Conservation (phyloP, 495 filamentous ascomycete species). For the Aspergillus affinis region DNA sequence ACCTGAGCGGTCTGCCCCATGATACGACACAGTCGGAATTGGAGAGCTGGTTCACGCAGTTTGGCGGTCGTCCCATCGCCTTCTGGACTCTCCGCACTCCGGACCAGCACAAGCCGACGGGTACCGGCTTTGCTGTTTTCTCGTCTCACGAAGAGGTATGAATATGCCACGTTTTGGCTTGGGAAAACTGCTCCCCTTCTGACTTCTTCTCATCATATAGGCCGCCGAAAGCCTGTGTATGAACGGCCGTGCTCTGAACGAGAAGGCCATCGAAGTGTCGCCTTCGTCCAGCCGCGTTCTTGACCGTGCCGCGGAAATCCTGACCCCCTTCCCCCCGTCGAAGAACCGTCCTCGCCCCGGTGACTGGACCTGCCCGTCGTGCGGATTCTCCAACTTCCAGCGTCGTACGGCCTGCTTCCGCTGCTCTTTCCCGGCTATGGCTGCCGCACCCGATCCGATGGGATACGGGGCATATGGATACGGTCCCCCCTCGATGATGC, state of each 20-base stretch:
- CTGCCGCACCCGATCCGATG: constrained; percentile 70
- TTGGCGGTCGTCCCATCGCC: constrained; percentile 95
- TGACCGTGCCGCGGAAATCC: constrained; percentile 89
- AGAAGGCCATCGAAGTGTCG: constrained; percentile 98
- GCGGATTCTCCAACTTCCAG: constrained; percentile 82
- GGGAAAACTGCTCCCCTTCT: neutral
- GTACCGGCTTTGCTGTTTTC: constrained; percentile 95
- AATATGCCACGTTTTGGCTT: constrained; percentile 16
- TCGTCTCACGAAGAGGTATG: constrained; percentile 98
- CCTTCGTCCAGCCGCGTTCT: constrained; percentile 94
- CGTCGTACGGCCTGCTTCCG: constrained; percentile 97
- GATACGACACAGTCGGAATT: constrained; percentile 98
- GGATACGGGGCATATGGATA: constrained; percentile 74
- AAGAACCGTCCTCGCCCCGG: constrained; percentile 97
- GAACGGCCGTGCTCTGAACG: constrained; percentile 96
- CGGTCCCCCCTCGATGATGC: constrained; percentile 76
- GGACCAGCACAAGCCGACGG: constrained; percentile 97
- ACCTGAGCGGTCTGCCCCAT: constrained; percentile 94
- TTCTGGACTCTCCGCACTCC: constrained; percentile 98
- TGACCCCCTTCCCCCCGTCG: constrained; percentile 95
- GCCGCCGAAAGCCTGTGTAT: constrained; percentile 96
- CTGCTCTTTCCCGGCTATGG: constrained; percentile 93
- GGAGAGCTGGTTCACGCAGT: constrained; percentile 99
- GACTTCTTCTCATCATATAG: constrained; percentile 43
- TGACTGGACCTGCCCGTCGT: constrained; percentile 98